Evolutionary conservation across 192 early-diverging fungal genomes (phyloP), one percentile per base, ranked within the genome.

Genomic region (Chytriomyces hyalinus): DNA sequence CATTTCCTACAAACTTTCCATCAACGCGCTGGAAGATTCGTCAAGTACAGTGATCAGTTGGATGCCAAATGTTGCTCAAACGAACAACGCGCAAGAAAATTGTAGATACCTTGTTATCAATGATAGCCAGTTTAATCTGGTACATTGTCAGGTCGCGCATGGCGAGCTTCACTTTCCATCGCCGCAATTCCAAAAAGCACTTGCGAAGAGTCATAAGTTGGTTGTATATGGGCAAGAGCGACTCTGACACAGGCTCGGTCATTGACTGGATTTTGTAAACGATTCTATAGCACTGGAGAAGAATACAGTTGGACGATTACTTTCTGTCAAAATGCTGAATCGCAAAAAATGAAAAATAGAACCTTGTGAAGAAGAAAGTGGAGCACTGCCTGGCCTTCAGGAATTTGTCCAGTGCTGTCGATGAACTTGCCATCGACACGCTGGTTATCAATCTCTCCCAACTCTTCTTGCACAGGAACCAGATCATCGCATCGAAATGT

Each of bases 391-490:
- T 96, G 95, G 15, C 93, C 94, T 28, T 87, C 90, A 1, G 91
- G 89, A 0, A 93, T 83, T 65, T 86, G 80, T 44, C 93, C 92
- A 47, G 86, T 80, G 20, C 53, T 28, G 59, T 57, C 53, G 64
- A 91, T 86, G 75, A 96, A 96, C 78, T 94, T 93, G 63, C 95
- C 95, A 79, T 94, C 88, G 20, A 85, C 88, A 57, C 95, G 90
- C 81, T 94, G 81, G n/a, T 89, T 87, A 72, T 94, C 93, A 77
- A 96, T 93, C 49, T 94, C 90, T 60, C 88, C 91, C 67, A 96
- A 80, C 83, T 93, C 92, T 50, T 91, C 87, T 69, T 93, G 92
- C 67, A 83, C 49, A 36, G 69, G 76, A 36, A 77, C 48, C 17
- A 85, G 49, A 36, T 79, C 68, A 20, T 82, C 79, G 36, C 60